phyloP scores from a whole-genome alignment of 2,329 filamentous ascomycete genomes.

The Bipolaris victoriae region DNA sequence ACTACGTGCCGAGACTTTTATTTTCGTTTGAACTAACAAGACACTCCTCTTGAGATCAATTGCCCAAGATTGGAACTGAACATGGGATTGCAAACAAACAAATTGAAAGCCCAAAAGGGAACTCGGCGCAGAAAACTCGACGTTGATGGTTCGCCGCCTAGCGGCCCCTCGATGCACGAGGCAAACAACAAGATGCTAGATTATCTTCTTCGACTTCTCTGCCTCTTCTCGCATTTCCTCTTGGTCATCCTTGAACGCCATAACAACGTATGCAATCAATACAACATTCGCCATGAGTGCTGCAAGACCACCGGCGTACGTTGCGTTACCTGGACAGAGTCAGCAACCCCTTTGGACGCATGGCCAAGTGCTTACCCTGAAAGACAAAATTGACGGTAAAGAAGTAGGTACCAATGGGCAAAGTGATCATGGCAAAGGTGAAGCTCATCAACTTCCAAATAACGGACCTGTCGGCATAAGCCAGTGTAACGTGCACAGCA shows the following conservation, averaged over 20 bases:
- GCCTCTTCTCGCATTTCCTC: conserved; percentile 56
- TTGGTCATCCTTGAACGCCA: conserved; percentile 87
- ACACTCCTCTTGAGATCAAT: background rate
- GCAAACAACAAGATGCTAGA: conserved; percentile 21
- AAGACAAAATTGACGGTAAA: conserved; percentile 77
- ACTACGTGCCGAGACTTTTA: background rate
- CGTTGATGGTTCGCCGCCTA: background rate
- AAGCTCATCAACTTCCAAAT: conserved; percentile 90
- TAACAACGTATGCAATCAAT: conserved; percentile 85
- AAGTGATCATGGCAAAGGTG: conserved; percentile 86
- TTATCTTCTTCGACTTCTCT: conserved; percentile 49
- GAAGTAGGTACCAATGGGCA: conserved; percentile 91
- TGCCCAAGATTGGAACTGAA: background rate
- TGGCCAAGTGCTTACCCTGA: conserved; percentile 62
- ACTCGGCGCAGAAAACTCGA: background rate
- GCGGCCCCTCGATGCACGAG: background rate
- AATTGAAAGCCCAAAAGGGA: too few species aligned
- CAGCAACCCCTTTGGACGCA: conserved; percentile 4
- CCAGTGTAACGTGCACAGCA: background rate
- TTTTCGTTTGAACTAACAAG: background rate
- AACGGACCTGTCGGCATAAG: conserved; percentile 66
- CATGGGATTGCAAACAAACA: background rate
- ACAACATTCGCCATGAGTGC: conserved; percentile 92
- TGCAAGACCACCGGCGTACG: conserved; percentile 82
- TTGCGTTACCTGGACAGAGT: conserved; percentile 73